Evolutionary conservation across 2,329 filamentous ascomycete genomes (phyloP).

Genomic region (Aureobasidium pullulans): DNA sequence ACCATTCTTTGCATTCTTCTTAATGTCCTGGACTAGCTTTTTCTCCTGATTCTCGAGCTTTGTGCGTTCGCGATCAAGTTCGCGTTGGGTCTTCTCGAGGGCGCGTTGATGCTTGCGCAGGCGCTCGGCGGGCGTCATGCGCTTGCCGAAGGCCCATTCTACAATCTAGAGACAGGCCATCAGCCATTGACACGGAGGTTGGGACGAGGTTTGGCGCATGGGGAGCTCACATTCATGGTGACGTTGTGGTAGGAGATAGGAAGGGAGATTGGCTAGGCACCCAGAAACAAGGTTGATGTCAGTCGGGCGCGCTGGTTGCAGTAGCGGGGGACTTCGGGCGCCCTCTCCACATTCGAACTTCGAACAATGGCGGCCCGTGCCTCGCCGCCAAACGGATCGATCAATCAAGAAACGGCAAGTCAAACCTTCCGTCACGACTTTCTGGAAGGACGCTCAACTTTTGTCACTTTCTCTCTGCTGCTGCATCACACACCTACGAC

Average conservation of each 20-base stretch:
- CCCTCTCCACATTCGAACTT: neutral
- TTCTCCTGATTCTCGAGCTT: constrained; percentile 99
- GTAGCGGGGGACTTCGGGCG: neutral
- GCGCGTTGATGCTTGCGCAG: constrained; percentile 85
- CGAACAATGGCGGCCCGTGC: neutral
- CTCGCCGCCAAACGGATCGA: neutral
- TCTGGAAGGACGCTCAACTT: neutral
- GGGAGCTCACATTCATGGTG: constrained; percentile 1
- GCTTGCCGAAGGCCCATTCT: constrained; percentile 99
- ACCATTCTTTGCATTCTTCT: constrained; percentile 95
- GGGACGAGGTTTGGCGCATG: neutral
- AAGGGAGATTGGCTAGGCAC: neutral
- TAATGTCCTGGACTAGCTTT: constrained; percentile 91
- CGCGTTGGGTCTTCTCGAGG: constrained; percentile 93
- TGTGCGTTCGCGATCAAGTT: constrained; percentile 86
- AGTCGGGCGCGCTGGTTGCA: neutral
- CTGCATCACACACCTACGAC: neutral
- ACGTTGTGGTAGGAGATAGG: neutral
- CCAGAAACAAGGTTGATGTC: constrained; percentile 4
- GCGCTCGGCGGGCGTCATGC: constrained; percentile 92
- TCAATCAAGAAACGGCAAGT: neutral
- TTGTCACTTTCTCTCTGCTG: neutral
- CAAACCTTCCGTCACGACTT: constrained; percentile 7
- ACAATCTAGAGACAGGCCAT: constrained; percentile 57
- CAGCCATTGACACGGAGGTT: neutral